Evolutionary conservation across 2,329 filamentous ascomycete species (phyloP).

Genomic region (Trichoderma guizhouense): DNA sequence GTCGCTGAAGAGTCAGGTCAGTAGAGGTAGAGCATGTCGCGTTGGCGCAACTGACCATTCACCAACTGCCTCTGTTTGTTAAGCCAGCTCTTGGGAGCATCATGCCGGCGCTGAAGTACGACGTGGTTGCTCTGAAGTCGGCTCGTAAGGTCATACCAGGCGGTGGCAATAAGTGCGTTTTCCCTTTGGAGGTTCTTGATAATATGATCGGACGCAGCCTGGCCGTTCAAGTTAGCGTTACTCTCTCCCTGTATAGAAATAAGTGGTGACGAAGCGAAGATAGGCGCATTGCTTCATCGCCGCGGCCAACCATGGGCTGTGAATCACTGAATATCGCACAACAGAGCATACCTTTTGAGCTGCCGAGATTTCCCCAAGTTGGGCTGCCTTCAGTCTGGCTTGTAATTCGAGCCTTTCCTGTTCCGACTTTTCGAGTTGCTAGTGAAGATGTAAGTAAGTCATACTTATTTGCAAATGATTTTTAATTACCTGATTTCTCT

Average conservation of each 20-base stretch:
- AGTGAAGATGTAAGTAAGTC: constrained; percentile 4
- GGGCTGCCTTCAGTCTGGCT: constrained; percentile 51
- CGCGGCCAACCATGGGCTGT: not conserved
- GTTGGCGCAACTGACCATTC: constrained; percentile 51
- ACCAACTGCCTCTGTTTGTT: constrained; percentile 76
- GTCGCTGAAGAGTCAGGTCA: constrained; percentile 42
- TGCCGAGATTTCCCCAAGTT: constrained; percentile 47
- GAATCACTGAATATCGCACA: not conserved
- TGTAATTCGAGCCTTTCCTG: constrained; percentile 55
- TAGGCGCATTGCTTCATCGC: not conserved
- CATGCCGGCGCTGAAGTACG: constrained; percentile 69
- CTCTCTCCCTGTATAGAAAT: not conserved
- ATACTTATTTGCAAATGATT: not conserved
- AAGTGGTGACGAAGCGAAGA: not conserved
- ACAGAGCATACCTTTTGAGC: constrained; percentile 50
- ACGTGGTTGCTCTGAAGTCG: constrained; percentile 81
- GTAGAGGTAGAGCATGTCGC: constrained; percentile 44
- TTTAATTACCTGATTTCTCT: constrained; percentile 58
- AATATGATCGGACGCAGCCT: constrained; percentile 52
- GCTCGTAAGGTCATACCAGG: constrained; percentile 79
- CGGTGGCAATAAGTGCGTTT: constrained; percentile 74
- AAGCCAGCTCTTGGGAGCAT: constrained; percentile 77
- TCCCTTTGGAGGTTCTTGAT: constrained; percentile 73
- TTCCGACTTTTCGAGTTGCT: constrained; percentile 60
- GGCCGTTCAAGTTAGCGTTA: constrained; percentile 5